phyloP scores from a whole-genome alignment of 2,329 filamentous ascomycete genomes.

The Albifimbria verrucaria region DNA sequence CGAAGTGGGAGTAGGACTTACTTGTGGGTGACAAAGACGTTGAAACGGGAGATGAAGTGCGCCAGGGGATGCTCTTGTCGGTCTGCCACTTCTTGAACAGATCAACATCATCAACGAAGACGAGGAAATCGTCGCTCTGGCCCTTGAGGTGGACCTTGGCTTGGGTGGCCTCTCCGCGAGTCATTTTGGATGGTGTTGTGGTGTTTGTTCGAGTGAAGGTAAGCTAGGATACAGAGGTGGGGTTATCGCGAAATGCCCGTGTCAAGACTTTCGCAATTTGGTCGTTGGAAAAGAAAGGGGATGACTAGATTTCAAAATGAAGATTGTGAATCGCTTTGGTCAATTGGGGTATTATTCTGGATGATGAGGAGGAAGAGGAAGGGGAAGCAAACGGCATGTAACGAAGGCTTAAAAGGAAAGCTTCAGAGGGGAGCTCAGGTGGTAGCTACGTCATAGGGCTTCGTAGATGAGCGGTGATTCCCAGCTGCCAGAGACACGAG shows the following conservation, averaged over 20 bases:
- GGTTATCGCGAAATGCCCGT: constrained; percentile 6
- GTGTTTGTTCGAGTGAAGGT: constrained; percentile 10
- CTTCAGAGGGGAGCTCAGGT: background rate
- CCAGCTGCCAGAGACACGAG: background rate
- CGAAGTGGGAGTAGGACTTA: too few relatives aligned
- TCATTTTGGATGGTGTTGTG: constrained; percentile 48
- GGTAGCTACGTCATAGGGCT: constrained; percentile 2
- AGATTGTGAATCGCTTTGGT: too few relatives aligned
- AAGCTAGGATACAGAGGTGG: constrained; percentile 8
- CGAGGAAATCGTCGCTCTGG: constrained; percentile 53
- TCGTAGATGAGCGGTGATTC: background rate
- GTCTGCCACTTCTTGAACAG: constrained; percentile 76
- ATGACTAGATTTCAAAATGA: background rate
- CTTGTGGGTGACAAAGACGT: constrained; percentile 88
- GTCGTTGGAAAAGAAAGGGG: background rate
- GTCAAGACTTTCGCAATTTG: constrained; percentile 4
- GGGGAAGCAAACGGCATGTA: background rate
- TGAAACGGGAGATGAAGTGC: constrained; percentile 83
- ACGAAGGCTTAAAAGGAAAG: constrained; percentile 1
- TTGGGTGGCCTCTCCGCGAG: constrained; percentile 66
- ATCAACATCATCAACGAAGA: constrained; percentile 58
- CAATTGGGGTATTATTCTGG: background rate
- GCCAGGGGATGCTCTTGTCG: constrained; percentile 73
- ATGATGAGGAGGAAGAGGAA: background rate
- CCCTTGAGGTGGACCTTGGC: constrained; percentile 88